Base-by-base conservation (phyloP, 768 basidiomycete genomes). In the Dendrothele bispora region DNA sequence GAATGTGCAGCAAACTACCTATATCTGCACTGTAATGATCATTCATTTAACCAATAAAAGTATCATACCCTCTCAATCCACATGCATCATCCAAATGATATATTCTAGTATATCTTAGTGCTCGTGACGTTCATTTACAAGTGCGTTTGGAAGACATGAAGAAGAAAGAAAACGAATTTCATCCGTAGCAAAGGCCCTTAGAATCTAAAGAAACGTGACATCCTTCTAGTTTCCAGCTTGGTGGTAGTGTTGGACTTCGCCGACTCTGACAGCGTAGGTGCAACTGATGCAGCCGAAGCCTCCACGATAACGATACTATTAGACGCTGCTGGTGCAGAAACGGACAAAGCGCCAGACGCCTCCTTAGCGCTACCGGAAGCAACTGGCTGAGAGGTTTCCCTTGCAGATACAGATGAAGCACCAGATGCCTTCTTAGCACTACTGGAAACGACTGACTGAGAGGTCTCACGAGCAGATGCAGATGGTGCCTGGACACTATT, bases 161-260 rank as follows among this genome's bases (percentile, higher is more conserved):
- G n/a, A n/a, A n/a, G n/a, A n/a, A n/a, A n/a, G n/a, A n/a, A n/a
- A n/a, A n/a, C n/a, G n/a, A n/a, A n/a, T n/a, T n/a, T n/a, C n/a
- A n/a, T n/a, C n/a, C n/a, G n/a, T n/a, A n/a, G n/a, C 15, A 7
- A 30, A 30, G 17, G 12, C 30, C 43, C 30, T 46, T 24, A 46
- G 30, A 46, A 37, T 22, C 20, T 46, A 18, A 47, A 47, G 37
- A 47, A 39, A 27, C 46, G 46, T 3, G 46, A 46, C 22, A 24
- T 36, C 15, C 7, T 22, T 10, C 15, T n/a, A n/a, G n/a, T n/a
- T n/a, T n/a, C n/a, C n/a, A n/a, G n/a, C n/a, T n/a, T n/a, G n/a
- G n/a, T n/a, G n/a, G n/a, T n/a, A n/a, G n/a, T n/a, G 36, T 37
- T n/a, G 21, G 36, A 6, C n/a, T 37, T n/a, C 5, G 36, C 36